Percentiles rank a stretch among this genome's conserved stretches.
phyloP scores from a whole-genome alignment of 2,329 filamentous ascomycete species.

The Cladophialophora chaetospira region DNA sequence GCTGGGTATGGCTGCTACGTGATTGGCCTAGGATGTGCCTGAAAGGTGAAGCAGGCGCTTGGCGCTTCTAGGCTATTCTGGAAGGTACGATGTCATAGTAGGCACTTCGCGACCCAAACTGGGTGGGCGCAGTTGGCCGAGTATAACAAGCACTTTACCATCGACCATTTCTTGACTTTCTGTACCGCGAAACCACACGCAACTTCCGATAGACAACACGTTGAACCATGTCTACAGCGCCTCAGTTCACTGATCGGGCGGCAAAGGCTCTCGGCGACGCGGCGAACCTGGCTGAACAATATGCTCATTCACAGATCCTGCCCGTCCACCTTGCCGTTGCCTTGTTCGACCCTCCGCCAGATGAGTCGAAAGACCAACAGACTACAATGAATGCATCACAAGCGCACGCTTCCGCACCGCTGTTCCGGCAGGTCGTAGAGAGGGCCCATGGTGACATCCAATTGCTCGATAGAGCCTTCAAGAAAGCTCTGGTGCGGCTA shows the following conservation, averaged over 20 bases:
- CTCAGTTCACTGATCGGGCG: conserved; percentile 87
- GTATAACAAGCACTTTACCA: conserved; percentile 11
- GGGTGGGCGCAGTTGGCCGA: not conserved
- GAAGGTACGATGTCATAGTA: conserved; percentile 26
- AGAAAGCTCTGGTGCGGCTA: conserved; percentile 86
- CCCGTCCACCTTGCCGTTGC: conserved; percentile 80
- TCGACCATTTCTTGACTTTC: not conserved
- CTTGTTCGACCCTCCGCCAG: conserved; percentile 49
- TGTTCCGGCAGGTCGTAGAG: conserved; percentile 94
- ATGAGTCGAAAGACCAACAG: conserved; percentile 77
- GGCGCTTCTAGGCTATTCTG: conserved; percentile 23
- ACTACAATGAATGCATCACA: conserved; percentile 65
- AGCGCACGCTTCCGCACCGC: conserved; percentile 64
- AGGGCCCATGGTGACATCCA: conserved; percentile 91
- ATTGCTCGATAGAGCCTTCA: conserved; percentile 81
- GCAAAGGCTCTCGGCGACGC: conserved; percentile 88
- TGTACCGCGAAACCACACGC: conserved; percentile 5
- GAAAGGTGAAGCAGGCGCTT: conserved; percentile 11
- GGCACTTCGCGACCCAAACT: not conserved
- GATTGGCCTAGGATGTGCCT: not conserved
- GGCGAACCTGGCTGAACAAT: conserved; percentile 83
- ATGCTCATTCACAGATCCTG: conserved; percentile 85
- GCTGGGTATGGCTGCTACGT: not conserved
- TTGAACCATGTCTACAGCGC: conserved; percentile 37
- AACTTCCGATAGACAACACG: not conserved